Base-by-base conservation (phyloP, 2,329 filamentous ascomycete genomes). In the Penicillium thymicola region DNA sequence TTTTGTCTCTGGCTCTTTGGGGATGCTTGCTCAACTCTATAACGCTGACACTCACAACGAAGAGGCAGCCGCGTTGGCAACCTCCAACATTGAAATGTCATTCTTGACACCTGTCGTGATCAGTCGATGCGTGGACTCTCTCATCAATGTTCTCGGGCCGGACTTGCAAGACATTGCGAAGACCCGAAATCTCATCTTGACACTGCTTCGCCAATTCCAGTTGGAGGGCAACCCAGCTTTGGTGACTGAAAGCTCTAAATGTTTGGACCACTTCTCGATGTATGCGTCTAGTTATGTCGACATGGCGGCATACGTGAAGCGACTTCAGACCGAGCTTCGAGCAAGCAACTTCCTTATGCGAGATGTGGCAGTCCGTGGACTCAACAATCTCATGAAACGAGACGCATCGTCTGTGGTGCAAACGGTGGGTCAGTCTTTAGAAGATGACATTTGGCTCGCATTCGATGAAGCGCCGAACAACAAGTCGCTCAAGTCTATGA, bases 331-430 rank as follows among this genome's bases (percentile, higher is more conserved):
- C 44, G 88, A 93, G 61, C 80, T 97, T 40, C 83, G 85, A 42
- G 90, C 89, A 0, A 81, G 84, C 18, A 84, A 88, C 50, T 77
- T 81, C 5, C 82, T 88, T 21, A 82, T 97, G 38, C 84, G 88
- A 51, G 88, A 92, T 67, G 88, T 89, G 60, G 91, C 92, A 2
- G 84, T 97, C 13, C 89, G 95, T 69, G 93, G 92, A 1, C 78
- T 99, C 0, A 92, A 96, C 67, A 96, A 95, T 61, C 81, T 97
- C 36, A 97, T 99, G 92, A 93, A 96, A 73, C 84, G 92, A 45
- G 88, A 96, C 68, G 89, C 93, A 0, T 85, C 88, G 57, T 89
- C 92, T 59, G 92, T 97, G 10, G 82, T 97, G 21, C 77, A 82
- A 44, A 87, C 88, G 5, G 91, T 91, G 5, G 83, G 89, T 11